Base-by-base conservation (phyloP, 768 basidiomycete genomes). In the Cubamyces lactineus region DNA sequence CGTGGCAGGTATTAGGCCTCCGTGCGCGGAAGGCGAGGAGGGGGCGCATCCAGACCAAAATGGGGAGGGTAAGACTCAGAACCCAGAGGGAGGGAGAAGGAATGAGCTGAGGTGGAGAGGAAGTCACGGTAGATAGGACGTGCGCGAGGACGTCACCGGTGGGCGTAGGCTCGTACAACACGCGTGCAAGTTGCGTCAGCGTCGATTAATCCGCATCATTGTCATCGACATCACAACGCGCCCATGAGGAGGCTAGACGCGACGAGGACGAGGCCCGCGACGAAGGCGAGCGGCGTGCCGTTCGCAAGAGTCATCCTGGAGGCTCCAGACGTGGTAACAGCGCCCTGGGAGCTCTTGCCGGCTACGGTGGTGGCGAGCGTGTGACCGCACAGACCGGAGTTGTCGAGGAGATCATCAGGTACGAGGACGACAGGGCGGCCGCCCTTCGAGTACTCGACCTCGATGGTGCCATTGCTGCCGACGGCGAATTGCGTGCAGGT, bases 401-500 rank as follows among this genome's bases (percentile, higher is more conserved):
- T 72, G 26, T 70, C 16, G 23, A 82, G 69, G 17, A 72, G 43
- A 43, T 41, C 53, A 50, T 75, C 69, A 5, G 84, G 84, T 2
- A 83, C 73, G 24, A 90, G 78, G 53, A 91, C 76, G 41, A 81
- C 78, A 2, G 89, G 79, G 16, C 78, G 76, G 39, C 89, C 90
- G 26, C 90, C 89, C 54, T 76, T 76, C 8, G 80, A 80, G 69
- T 92, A 92, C 62, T 86, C 76, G 23, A 85, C 81, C 24, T 83
- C 78, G 52, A 93, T 67, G 39, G 79, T 84, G 42, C 88, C 87
- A 48, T 80, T 77, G 43, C 88, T 84, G 28, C 88, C 91, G 8
- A 90, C 84, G 19, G 80, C 83, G 79, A 84, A 87, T 72, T 89
- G 86, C 40, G 74, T 71, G 72, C 91, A 92, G 2, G 82, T 83